Evolutionary conservation across 2,329 filamentous ascomycete species (phyloP).

Genomic region (Alternaria dauci): DNA sequence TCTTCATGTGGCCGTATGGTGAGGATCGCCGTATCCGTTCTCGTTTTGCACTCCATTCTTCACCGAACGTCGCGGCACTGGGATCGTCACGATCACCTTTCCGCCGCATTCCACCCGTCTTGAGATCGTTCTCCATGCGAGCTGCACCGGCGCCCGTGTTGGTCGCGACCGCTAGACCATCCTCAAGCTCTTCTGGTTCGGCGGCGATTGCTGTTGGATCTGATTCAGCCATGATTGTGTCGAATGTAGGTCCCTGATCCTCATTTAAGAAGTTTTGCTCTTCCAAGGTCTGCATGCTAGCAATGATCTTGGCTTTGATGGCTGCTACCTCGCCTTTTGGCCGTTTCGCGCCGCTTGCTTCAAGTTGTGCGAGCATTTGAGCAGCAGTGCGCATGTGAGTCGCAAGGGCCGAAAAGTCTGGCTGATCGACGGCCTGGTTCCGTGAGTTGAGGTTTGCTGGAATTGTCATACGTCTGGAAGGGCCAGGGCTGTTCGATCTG

Average conservation of each 20-base stretch:
- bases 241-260: constrained; percentile 77
- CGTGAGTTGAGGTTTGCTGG: constrained; percentile 58
- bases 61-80: constrained; percentile 84
- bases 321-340: constrained; percentile 82
- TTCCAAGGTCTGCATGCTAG: constrained; percentile 87
- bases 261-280: constrained; percentile 84
- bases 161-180: constrained; percentile 61
- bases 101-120: constrained; percentile 81
- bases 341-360: constrained; percentile 80
- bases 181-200: constrained; percentile 64
- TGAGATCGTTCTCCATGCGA: constrained; percentile 88
- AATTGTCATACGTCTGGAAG: constrained; percentile 68
- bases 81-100: constrained; percentile 86
- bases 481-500: constrained; percentile 72
- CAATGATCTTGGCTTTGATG: constrained; percentile 86
- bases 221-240: constrained; percentile 80
- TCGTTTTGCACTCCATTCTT: constrained; percentile 85
- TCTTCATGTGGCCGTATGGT: constrained; percentile 88
- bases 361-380: constrained; percentile 85
- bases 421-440: constrained; percentile 69
- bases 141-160: constrained; percentile 79
- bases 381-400: constrained; percentile 89
- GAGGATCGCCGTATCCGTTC: constrained; percentile 84
- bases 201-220: constrained; percentile 62
- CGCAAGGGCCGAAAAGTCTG: constrained; percentile 81